Evolutionary conservation across 2,329 filamentous ascomycete species (phyloP).

Genomic region (Fusarium sp.): DNA sequence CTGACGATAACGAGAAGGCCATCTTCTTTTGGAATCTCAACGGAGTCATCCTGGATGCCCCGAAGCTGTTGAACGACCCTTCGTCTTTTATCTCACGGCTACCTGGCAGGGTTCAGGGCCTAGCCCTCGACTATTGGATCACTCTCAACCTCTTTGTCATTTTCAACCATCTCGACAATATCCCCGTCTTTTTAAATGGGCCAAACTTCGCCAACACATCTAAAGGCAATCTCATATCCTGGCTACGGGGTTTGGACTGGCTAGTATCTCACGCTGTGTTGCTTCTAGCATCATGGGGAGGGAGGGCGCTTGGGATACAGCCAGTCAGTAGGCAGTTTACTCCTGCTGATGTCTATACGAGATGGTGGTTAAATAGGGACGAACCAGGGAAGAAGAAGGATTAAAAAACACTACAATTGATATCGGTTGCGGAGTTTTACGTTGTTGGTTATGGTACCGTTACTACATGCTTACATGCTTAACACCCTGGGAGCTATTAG

Average conservation of each 20-base stretch:
- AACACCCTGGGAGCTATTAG: no score
- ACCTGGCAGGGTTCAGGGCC: constrained; percentile 22
- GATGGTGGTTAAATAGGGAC: background rate
- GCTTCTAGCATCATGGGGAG: background rate
- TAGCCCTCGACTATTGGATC: constrained; percentile 45
- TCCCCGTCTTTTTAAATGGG: constrained; percentile 44
- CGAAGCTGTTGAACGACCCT: constrained; percentile 3
- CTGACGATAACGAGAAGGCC: constrained; percentile 57
- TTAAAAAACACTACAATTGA: no score
- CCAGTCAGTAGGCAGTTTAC: constrained; percentile 18
- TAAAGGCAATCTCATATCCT: accelerated
- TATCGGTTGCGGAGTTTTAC: no score
- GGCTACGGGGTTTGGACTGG: background rate
- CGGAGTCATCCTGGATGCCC: constrained; percentile 50
- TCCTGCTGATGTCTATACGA: background rate
- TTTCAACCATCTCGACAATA: constrained; percentile 46
- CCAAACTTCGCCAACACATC: background rate
- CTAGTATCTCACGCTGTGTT: constrained; percentile 5
- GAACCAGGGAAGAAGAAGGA: no score
- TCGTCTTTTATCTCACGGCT: background rate
- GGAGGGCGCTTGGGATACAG: background rate
- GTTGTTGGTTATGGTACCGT: no score
- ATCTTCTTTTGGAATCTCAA: constrained; percentile 65
- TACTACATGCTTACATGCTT: no score
- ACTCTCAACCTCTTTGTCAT: constrained; percentile 46